Base-by-base conservation (phyloP, 305 asterid species). In the Galium porrigens region DNA sequence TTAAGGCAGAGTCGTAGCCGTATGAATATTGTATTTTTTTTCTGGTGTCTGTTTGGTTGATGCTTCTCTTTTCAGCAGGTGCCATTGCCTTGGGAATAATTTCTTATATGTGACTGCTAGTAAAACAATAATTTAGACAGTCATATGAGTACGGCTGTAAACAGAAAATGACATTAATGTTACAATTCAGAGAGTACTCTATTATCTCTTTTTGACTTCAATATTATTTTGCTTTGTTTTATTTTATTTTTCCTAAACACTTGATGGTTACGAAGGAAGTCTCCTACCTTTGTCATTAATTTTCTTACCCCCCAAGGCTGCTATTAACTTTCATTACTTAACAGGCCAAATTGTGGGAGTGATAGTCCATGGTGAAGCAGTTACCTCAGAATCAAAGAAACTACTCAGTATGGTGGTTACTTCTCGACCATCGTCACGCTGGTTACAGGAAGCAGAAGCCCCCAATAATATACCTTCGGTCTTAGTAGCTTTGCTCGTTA, bases 261-360 rank as follows among this genome's bases (percentile, higher is more conserved):
- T 53, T 11, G 2, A 25, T 8, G 59, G 36, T 25, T 8, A 25
- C 6, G 12, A 54, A 22, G 15, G 10, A 3, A 54, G 32, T 37
- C 20, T 61, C 0, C 22, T 22, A 22, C 22, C n/a, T n/a, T n/a
- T n/a, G n/a, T n/a, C n/a, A n/a, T n/a, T n/a, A n/a, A n/a, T n/a
- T n/a, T n/a, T 29, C 51, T 65, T 51, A 4, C 7, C 44, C 25
- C n/a, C n/a, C 22, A 20, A 15, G 6, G 22, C 54, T 17, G 18
- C 3, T 53, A 53, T 34, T 18, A 17, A 33, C 29, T 57, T 70
- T 64, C 61, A 34, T 63, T 68, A 36, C 42, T 65, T n/a, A 76
- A 72, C 94, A 92, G 99, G 99, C 58, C 77, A 79, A 78, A 78
- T 89, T 75, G 95, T 82, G 73, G 99, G 96, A 72, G 81, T 89